Evolutionary conservation across 1,139 yeast genomes (phyloP), one percentile per base, ranked within the genome.

Genomic region (Pichia sp.): DNA sequence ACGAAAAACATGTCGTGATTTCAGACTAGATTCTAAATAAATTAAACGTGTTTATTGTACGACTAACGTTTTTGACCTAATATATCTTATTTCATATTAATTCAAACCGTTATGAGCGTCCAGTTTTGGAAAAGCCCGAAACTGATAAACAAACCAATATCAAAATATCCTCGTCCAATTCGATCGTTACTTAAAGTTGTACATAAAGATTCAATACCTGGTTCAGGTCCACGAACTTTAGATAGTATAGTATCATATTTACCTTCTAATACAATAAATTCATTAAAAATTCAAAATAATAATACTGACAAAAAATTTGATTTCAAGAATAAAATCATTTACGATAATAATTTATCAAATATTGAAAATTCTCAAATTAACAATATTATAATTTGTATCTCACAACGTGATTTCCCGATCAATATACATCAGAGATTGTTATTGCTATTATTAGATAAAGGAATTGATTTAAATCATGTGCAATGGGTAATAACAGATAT

Each of bases 401-500:
- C 49, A n/a, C 50, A 45, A 41, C 39, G 47, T 29, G 53, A 50
- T 41, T 50, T 50, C 32, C 53, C 53, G 7, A 11, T 50, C 9
- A 33, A 40, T 39, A 34, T 50, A 2, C 51, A 50, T 36, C 49
- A 45, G 31, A 38, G 51, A 34, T 29, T 48, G 2, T 11, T 50
- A 7, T 11, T 41, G 4, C 25, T 48, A 11, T 37, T 50, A 3
- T 8, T 35, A 7, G 27, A 39, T 25, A 43, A 43, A 27, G 48
- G 48, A 6, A 36, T 50, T 9, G 40, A 47, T 28, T 30, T 44
- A 9, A 37, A 38, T 11, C 34, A 42, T 29, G 33, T 50, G 2
- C 51, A 50, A 11, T 50, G 51, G 51, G 46, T 50, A 3, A 45
- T 50, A 10, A 50, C 53, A 11, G 43, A 47, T 39, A 42, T 32